A percentile compares a stretch with the other conserved stretches of the same genome.
Evolutionary conservation across 73 alveolate species (phyloP).

Genomic region (Paramecium caudatum): DNA sequence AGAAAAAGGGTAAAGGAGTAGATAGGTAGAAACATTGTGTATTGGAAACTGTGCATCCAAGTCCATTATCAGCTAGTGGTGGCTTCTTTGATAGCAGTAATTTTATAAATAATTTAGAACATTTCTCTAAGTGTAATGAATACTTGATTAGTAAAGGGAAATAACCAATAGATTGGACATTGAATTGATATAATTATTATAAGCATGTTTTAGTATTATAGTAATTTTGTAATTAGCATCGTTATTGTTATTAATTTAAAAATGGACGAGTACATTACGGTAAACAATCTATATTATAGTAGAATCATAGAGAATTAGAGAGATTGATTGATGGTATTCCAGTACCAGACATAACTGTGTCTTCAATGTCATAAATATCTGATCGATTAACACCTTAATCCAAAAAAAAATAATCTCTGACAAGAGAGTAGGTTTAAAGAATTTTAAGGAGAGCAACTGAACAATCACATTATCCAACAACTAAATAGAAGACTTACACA

Average conservation of each 20-base stretch:
- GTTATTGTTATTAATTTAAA: no score
- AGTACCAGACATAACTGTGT: constrained; percentile 63
- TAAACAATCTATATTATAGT: background rate
- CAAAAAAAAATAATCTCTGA: constrained; percentile 42
- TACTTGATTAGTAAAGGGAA: constrained; percentile 84
- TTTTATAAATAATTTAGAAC: constrained; percentile 56
- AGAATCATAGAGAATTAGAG: constrained; percentile 63
- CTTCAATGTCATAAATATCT: constrained; percentile 59
- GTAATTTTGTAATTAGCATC: constrained; percentile 7
- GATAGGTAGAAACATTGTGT: constrained; percentile 87
- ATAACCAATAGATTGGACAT: constrained; percentile 89
- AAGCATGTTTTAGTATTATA: background rate
- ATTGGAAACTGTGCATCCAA: constrained; percentile 93
- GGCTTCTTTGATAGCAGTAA: constrained; percentile 85
- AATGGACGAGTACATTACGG: constrained; percentile 57
- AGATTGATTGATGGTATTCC: constrained; percentile 61
- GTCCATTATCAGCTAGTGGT: constrained; percentile 91
- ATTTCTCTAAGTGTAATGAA: constrained; percentile 89
- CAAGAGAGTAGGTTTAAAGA: constrained; percentile 14
- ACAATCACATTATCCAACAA: background rate
- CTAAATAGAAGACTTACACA: constrained; percentile 7
- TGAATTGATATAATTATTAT: constrained; percentile 22
- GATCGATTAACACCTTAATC: constrained; percentile 42
- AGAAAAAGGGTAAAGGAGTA: constrained; percentile 86
- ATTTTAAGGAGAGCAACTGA: constrained; percentile 30